A percentile compares a stretch with the other conserved stretches of the same genome.
phyloP scores from a whole-genome alignment of 768 basidiomycete genomes.

The Leccinellum albellum region DNA sequence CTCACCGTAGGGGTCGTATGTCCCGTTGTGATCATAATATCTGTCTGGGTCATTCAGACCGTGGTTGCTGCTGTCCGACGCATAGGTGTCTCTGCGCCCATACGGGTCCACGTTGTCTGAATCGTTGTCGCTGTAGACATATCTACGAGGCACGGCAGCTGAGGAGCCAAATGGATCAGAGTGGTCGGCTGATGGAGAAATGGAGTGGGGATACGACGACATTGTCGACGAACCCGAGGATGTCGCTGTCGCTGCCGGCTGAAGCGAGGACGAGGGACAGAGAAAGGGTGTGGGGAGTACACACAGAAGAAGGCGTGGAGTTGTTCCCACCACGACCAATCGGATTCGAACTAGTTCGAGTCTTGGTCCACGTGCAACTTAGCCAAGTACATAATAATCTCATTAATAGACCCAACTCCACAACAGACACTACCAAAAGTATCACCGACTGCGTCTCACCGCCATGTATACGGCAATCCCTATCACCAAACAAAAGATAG shows the following conservation, averaged over 20 bases:
- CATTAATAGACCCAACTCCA: not conserved
- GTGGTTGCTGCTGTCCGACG: slow-evolving; percentile 66
- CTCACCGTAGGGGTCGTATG: slow-evolving; percentile 64
- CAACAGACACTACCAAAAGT: not conserved
- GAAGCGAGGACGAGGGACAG: not conserved
- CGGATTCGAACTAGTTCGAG: slow-evolving; percentile 23
- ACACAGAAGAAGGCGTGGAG: slow-evolving; percentile 8
- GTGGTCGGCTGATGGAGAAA: slow-evolving; percentile 58
- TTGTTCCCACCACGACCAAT: slow-evolving; percentile 27
- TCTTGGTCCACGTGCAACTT: not conserved
- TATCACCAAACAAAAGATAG: slow-evolving; percentile 36
- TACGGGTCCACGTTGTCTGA: slow-evolving; percentile 64
- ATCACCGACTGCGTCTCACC: slow-evolving; percentile 37
- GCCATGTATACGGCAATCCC: slow-evolving; percentile 41
- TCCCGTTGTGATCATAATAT: slow-evolving; percentile 62
- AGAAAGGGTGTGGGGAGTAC: slow-evolving; percentile 4
- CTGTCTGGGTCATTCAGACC: slow-evolving; percentile 40
- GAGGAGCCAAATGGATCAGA: slow-evolving; percentile 61
- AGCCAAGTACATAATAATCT: not conserved
- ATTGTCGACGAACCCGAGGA: slow-evolving; percentile 24
- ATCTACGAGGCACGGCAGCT: slow-evolving; percentile 36
- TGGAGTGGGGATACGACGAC: slow-evolving; percentile 54
- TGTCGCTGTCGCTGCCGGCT: slow-evolving; percentile 14
- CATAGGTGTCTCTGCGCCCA: slow-evolving; percentile 62
- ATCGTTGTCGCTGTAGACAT: slow-evolving; percentile 71